Percentiles rank a stretch among this genome's conserved stretches.
phyloP scores from a whole-genome alignment of 1,139 yeast genomes.

The Geotrichum phurueaensis region DNA sequence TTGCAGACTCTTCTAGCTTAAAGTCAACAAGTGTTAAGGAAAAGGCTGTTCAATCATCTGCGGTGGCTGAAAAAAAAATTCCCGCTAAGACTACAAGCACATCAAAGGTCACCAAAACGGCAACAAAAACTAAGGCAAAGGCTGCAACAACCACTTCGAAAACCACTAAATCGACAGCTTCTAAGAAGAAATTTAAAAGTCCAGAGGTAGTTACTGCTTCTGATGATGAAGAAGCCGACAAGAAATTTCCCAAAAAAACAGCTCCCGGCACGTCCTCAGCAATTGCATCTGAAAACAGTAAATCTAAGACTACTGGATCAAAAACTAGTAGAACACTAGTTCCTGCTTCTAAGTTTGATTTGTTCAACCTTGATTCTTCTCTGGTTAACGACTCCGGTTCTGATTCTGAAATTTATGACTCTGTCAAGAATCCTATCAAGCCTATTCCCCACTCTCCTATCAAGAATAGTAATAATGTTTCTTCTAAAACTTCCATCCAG shows the following conservation, averaged over 20 bases:
- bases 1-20: background rate
- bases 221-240: background rate
- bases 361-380: background rate
- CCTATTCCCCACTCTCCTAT: background rate
- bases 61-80: background rate
- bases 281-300: background rate
- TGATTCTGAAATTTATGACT: background rate
- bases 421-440: background rate
- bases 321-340: background rate
- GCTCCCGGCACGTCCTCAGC: background rate
- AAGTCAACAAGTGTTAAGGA: background rate
- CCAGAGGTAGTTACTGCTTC: background rate
- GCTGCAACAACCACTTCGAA: background rate
- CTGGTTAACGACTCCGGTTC: background rate
- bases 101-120: background rate
- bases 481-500: background rate
- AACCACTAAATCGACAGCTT: background rate
- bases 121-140: background rate
- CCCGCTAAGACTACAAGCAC: background rate
- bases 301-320: background rate
- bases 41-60: background rate
- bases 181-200: background rate
- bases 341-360: background rate
- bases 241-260: background rate
- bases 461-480: background rate